A percentile compares a stretch with the other conserved stretches of the same genome.
Conservation (phyloP, 2,329 filamentous ascomycete species). For the Teratosphaeria viscida region DNA sequence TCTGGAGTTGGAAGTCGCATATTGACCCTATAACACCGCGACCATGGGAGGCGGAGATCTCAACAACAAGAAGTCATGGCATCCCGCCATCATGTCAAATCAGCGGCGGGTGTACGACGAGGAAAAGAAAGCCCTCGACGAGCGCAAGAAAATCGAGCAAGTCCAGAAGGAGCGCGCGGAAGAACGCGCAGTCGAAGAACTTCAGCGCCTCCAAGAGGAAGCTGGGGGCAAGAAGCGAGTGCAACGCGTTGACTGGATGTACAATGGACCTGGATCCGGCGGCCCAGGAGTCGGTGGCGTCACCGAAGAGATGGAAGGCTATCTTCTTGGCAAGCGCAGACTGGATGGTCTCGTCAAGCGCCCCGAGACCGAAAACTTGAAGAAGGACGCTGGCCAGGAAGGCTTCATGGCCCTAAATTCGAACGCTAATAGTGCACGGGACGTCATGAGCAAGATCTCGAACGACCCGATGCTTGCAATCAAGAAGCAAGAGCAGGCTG, state of each 20-base stretch:
- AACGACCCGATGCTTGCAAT: constrained; percentile 89
- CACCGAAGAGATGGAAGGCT: constrained; percentile 84
- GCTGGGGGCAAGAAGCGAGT: constrained; percentile 71
- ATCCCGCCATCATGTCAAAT: constrained; percentile 82
- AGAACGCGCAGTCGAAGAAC: constrained; percentile 83
- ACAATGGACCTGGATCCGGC: constrained; percentile 71
- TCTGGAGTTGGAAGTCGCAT: background rate
- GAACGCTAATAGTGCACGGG: constrained; percentile 62
- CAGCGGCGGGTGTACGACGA: constrained; percentile 84
- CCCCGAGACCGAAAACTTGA: constrained; percentile 67
- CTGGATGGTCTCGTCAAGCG: constrained; percentile 82
- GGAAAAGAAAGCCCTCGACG: constrained; percentile 83
- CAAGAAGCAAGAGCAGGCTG: constrained; percentile 65
- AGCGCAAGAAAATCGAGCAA: constrained; percentile 87
- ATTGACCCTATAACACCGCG: constrained; percentile 7
- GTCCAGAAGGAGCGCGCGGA: constrained; percentile 88
- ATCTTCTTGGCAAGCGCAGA: constrained; percentile 80
- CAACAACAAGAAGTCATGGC: constrained; percentile 87
- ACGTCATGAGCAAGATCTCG: constrained; percentile 75
- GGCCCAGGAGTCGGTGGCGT: constrained; percentile 55
- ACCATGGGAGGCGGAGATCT: constrained; percentile 83
- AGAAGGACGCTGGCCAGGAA: constrained; percentile 49
- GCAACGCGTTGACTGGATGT: constrained; percentile 96
- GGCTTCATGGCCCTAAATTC: constrained; percentile 45
- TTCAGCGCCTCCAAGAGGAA: constrained; percentile 79